Evolutionary conservation across 257 asterid species (phyloP).

Genomic region (Petunia secreta): DNA sequence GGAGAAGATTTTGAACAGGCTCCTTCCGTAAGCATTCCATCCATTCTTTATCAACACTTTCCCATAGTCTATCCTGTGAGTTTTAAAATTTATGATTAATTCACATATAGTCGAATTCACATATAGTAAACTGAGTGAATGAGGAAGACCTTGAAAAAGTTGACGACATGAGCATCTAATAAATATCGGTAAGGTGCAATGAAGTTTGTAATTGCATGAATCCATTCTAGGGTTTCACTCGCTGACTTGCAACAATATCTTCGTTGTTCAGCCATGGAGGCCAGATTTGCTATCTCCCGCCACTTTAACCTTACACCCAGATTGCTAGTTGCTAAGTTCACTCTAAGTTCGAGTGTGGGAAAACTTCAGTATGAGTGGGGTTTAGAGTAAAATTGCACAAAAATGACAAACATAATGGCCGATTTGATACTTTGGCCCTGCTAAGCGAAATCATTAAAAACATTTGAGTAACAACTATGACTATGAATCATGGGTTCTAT

Average conservation of each 20-base stretch:
- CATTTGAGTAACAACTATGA: no score
- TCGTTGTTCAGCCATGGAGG: slow-evolving; percentile 20
- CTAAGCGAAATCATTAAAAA: no score
- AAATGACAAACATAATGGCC: no score
- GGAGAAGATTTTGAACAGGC: slow-evolving; percentile 60
- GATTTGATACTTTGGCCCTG: no score
- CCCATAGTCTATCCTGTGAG: slow-evolving; percentile 78
- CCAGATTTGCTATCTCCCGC: not conserved
- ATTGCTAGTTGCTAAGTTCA: not conserved
- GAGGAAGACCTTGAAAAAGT: slow-evolving; percentile 64
- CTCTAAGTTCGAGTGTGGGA: not conserved
- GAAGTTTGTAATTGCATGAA: slow-evolving; percentile 65
- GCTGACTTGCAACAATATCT: slow-evolving; percentile 67
- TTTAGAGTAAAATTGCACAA: no score
- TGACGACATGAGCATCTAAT: slow-evolving; percentile 72
- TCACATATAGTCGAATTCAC: not conserved
- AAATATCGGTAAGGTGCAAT: slow-evolving; percentile 67
- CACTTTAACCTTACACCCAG: not conserved
- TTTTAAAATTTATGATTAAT: no score
- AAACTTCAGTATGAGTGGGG: no score
- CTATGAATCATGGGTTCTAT: no score
- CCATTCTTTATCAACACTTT: slow-evolving; percentile 81
- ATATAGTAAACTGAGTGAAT: not conserved
- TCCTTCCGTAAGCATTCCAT: slow-evolving; percentile 73
- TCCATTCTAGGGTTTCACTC: slow-evolving; percentile 74